phyloP scores from a whole-genome alignment of 2,329 filamentous ascomycete species.

The Lasiodiplodia sp. region DNA sequence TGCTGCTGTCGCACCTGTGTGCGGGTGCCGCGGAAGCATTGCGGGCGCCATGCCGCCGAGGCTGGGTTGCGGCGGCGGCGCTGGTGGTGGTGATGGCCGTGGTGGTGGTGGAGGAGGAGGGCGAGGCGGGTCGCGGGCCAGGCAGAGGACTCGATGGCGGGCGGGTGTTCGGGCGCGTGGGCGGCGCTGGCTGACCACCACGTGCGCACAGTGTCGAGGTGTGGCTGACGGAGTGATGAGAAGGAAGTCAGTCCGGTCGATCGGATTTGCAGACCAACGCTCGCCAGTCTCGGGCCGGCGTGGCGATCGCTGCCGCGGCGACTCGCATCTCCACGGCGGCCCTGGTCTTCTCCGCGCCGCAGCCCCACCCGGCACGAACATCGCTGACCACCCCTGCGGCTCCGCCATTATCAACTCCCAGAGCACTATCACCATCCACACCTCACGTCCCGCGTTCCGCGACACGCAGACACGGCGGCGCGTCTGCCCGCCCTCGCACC shows the following conservation, averaged over 20 bases:
- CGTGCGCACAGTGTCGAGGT: background rate
- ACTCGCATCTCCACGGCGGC: conserved; percentile 4
- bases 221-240: background rate
- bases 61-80: too few species aligned
- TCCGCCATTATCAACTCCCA: background rate
- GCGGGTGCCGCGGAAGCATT: background rate
- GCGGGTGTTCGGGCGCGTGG: background rate
- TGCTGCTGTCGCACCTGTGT: too few species aligned
- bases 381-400: background rate
- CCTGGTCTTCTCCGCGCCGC: background rate
- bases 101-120: background rate
- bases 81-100: too few species aligned
- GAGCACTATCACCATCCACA: background rate
- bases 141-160: background rate
- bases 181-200: background rate
- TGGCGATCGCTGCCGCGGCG: conserved; percentile 9
- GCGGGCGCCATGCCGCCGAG: background rate
- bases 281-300: background rate
- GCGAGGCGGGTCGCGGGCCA: background rate
- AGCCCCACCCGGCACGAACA: background rate
- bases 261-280: conserved; percentile 4
- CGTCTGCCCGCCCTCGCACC: background rate
- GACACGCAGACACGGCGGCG: background rate
- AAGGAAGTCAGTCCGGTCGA: background rate
- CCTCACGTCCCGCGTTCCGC: background rate